Evolutionary conservation across 2,329 filamentous ascomycete species (phyloP).

Genomic region (Beauveria sp.): DNA sequence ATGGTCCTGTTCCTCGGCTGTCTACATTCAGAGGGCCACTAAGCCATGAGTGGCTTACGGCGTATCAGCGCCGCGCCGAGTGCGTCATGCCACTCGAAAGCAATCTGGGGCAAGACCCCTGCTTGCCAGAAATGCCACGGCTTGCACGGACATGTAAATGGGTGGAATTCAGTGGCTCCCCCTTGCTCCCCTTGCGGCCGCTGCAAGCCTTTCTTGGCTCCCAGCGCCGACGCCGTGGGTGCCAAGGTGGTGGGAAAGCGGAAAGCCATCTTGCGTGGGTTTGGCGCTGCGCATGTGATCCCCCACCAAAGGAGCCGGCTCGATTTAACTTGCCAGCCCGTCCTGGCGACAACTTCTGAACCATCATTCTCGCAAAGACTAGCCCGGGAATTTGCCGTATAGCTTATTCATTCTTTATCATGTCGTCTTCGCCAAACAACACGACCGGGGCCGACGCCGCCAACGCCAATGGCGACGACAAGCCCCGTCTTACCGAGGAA

Average conservation of each 20-base stretch:
- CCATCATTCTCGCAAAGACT: neutral
- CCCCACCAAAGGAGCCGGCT: neutral
- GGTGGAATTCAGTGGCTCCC: neutral
- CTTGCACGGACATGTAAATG: neutral
- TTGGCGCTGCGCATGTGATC: slow-evolving; percentile 8
- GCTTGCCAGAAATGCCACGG: slow-evolving; percentile 3
- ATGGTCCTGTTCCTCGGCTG: slow-evolving; percentile 1
- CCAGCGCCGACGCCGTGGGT: neutral
- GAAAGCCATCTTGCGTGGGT: neutral
- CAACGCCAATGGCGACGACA: slow-evolving; percentile 31
- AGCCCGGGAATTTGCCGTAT: neutral
- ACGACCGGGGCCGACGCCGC: slow-evolving; percentile 19
- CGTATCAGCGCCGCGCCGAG: slow-evolving; percentile 6
- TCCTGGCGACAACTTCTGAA: neutral
- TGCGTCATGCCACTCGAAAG: slow-evolving; percentile 15
- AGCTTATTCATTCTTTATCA: neutral
- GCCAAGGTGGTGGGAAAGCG: neutral
- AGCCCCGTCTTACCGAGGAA: slow-evolving; percentile 44
- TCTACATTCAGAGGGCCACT: neutral
- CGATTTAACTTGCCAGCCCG: slow-evolving; percentile 5
- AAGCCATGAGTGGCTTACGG: neutral
- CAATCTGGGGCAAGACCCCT: slow-evolving; percentile 27
- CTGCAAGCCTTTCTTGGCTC: slow-evolving; percentile 1
- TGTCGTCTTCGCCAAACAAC: slow-evolving; percentile 24
- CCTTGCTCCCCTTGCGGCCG: neutral